Base-by-base conservation (phyloP, 2,329 filamentous ascomycete species). In the Fusarium keratoplasticum region DNA sequence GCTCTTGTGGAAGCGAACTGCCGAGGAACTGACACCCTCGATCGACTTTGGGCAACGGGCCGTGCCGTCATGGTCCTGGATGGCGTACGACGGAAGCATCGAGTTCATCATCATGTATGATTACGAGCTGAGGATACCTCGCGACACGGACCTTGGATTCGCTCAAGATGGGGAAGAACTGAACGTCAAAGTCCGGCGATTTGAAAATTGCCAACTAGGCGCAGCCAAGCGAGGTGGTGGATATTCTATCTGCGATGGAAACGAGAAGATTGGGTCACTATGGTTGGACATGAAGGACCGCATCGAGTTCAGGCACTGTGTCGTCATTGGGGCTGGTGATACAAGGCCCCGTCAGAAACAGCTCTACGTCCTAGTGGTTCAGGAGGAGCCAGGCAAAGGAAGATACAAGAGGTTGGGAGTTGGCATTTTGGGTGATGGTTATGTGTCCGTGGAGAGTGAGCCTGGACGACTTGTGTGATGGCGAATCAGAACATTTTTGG, bases 221-320 rank as follows among this genome's bases (percentile, higher is more conserved):
- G 8, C n/a, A 52, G 36, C n/a, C 18, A 52, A 52, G 38, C 9
- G n/a, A 40, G 11, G 38, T 79, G 68, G 14, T 18, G 16, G 22
- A 3, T 52, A 52, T 11, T 16, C 25, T 31, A 10, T 54, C 13
- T 33, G 5, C 3, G 18, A 20, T 33, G n/a, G 27, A 54, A 8
- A 4, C 10, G 11, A 33, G 2, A 33, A 54, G 50, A 33, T 54
- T 31, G 50, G 50, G 18, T 8, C 50, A 33, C 29, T 54, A 7
- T 54, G 50, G 50, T 54, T 31, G 20, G 50, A 33, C 18, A 33
- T 54, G 27, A 8, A 54, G 11, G 27, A n/a, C n/a, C 27, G 20
- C 20, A n/a, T 54, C 18, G 18, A 33, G 18, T 54, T 54, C 11
- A 33, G n/a, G 18, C 6, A 33, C 27, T 33, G 50, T 20, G 50